Conservation (phyloP, 2,329 filamentous ascomycete species). For the Stachybotrys elegans region DNA sequence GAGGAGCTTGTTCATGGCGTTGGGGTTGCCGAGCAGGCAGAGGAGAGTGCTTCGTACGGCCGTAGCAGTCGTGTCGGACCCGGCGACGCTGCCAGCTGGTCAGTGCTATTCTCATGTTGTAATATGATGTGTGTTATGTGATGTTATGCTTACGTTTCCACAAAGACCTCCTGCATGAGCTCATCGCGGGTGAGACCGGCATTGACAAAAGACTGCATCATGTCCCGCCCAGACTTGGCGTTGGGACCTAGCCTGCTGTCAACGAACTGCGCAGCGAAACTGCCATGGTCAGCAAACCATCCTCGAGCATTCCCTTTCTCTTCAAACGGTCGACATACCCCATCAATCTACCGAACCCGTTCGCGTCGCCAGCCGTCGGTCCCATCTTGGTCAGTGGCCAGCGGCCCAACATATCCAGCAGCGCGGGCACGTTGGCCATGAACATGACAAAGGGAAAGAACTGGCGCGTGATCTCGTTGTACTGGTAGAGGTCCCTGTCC, state of each 20-base stretch:
- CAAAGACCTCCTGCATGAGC: slow-evolving; percentile 19
- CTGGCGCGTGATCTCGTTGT: slow-evolving; percentile 10
- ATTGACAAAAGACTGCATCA: slow-evolving; percentile 25
- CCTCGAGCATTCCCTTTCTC: too few relatives aligned
- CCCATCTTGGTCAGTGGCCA: slow-evolving; percentile 12
- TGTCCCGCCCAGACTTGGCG: slow-evolving; percentile 21
- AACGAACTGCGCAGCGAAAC: slow-evolving; percentile 22
- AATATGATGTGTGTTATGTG: rapidly evolving
- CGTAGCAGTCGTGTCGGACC: slow-evolving; percentile 54
- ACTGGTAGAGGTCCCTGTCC: slow-evolving; percentile 18
- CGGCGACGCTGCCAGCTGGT: slow-evolving; percentile 37
- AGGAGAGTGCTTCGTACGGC: slow-evolving; percentile 48
- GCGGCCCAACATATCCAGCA: slow-evolving; percentile 15
- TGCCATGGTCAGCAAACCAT: too few relatives aligned
- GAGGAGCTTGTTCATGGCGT: slow-evolving; percentile 39
- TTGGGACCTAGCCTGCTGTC: slow-evolving; percentile 19
- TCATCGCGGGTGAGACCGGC: slow-evolving; percentile 19
- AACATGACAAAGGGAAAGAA: slow-evolving; percentile 11
- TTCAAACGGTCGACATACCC: slow-evolving; percentile 26
- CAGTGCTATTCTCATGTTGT: neutral
- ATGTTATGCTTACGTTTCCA: slow-evolving; percentile 12
- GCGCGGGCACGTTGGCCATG: slow-evolving; percentile 15
- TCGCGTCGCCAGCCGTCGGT: slow-evolving; percentile 15
- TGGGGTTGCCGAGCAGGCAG: slow-evolving; percentile 43
- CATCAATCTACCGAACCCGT: slow-evolving; percentile 36